Percentiles rank a stretch among this genome's conserved stretches.
Conservation (phyloP, 257 asterid genomes). For the Coffea canephora region DNA sequence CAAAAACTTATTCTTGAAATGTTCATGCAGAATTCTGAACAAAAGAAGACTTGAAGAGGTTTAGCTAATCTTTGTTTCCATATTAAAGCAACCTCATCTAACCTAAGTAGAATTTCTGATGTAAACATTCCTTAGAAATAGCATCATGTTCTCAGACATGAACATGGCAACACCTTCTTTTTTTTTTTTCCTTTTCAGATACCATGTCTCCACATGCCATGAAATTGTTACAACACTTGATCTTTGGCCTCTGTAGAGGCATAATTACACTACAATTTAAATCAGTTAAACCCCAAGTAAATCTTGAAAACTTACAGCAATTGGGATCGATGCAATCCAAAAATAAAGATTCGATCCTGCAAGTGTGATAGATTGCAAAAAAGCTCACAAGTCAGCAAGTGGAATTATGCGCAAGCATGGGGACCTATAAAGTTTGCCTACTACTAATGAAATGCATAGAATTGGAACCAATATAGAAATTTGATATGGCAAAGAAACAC, state of each 20-base stretch:
- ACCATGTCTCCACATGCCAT: background rate
- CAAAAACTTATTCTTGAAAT: background rate
- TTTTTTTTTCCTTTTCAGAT: background rate
- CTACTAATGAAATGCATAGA: background rate
- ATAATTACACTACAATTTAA: background rate
- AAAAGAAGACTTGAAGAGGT: background rate
- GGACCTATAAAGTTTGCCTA: background rate
- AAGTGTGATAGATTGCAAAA: slow-evolving; percentile 1
- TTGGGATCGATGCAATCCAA: slow-evolving; percentile 96
- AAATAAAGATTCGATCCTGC: slow-evolving; percentile 98
- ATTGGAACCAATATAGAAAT: background rate
- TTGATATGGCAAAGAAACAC: background rate
- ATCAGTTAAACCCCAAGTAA: background rate
- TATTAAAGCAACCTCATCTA: background rate
- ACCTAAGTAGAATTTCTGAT: background rate
- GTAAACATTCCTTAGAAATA: background rate
- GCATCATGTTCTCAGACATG: background rate
- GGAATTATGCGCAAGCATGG: background rate
- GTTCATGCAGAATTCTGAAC: background rate
- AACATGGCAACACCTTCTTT: background rate
- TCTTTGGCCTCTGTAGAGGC: background rate
- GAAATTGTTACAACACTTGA: background rate
- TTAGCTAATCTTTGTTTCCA: background rate
- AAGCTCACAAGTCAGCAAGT: background rate
- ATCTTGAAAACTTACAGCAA: slow-evolving; percentile 54